phyloP scores from a whole-genome alignment of 208 protist genomes.

The Tritrichomonas foetus region DNA sequence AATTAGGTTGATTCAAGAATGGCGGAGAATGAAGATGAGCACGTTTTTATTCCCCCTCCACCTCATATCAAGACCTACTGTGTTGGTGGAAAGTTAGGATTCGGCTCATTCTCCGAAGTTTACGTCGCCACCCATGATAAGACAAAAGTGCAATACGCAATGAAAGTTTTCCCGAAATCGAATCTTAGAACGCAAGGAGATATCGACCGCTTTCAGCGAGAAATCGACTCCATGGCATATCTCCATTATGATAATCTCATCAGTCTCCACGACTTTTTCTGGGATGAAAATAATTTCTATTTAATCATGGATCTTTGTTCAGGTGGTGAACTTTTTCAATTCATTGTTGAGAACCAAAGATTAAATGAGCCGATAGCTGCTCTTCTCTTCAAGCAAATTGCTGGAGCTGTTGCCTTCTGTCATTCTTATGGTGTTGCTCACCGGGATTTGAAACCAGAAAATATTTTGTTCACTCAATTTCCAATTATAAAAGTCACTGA shows the following conservation, averaged over 20 bases:
- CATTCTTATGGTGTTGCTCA: background rate
- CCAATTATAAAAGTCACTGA: background rate
- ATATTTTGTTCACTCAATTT: background rate
- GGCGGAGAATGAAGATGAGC: no score
- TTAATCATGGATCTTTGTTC: background rate
- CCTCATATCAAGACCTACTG: background rate
- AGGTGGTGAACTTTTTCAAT: background rate
- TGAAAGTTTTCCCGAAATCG: background rate
- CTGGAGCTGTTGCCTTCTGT: background rate
- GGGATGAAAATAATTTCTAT: conserved; percentile 24
- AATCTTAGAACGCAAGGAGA: background rate
- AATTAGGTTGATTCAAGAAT: no score
- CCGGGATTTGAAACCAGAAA: background rate
- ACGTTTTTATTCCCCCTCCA: no score
- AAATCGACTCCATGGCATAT: background rate
- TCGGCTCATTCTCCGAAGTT: background rate
- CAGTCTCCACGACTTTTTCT: no score
- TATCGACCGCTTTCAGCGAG: background rate
- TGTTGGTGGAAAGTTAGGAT: background rate
- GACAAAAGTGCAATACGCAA: background rate
- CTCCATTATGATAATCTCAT: background rate
- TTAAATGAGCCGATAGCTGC: background rate
- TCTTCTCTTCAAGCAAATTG: background rate
- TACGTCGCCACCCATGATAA: background rate
- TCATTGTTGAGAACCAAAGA: background rate